Conservation (phyloP, 495 filamentous ascomycete species). For the Talaromyces nanjingensis region DNA sequence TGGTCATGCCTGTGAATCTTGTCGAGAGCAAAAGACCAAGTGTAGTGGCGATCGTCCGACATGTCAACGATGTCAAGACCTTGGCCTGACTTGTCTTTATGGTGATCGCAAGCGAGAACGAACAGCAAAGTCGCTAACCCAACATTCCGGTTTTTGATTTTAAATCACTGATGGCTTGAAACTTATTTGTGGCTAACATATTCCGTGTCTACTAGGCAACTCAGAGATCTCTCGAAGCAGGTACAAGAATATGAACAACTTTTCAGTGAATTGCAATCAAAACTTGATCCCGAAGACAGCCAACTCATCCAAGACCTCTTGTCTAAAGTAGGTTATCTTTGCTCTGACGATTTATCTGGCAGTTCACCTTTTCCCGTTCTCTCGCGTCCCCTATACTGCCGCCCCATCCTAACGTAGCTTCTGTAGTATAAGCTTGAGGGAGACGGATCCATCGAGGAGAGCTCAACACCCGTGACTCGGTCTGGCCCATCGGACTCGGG, state of each 20-base stretch:
- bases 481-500: conserved; percentile 15
- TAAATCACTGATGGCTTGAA: conserved; percentile 9
- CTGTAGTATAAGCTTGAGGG: conserved; percentile 11
- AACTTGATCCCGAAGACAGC: conserved; percentile 25
- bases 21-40: conserved; percentile 62
- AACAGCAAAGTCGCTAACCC: conserved; percentile 41
- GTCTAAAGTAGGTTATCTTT: conserved; percentile 18
- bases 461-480: conserved; percentile 11
- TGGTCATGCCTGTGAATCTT: conserved; percentile 62
- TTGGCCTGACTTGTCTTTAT: conserved; percentile 44
- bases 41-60: conserved; percentile 50
- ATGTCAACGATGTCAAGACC: conserved; percentile 52
- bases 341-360: not conserved
- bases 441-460: conserved; percentile 11
- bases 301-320: conserved; percentile 31
- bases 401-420: conserved; percentile 8
- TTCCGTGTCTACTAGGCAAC: conserved; percentile 24
- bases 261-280: conserved; percentile 29
- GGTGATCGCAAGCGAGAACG: conserved; percentile 54
- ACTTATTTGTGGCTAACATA: conserved; percentile 18
- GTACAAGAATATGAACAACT: conserved; percentile 28
- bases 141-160: not conserved
- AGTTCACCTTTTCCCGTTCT: conserved; percentile 6
- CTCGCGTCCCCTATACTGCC: not conserved
- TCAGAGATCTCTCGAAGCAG: conserved; percentile 32